Conservation (phyloP, 768 basidiomycete genomes). For the Psilocybe cubensis region DNA sequence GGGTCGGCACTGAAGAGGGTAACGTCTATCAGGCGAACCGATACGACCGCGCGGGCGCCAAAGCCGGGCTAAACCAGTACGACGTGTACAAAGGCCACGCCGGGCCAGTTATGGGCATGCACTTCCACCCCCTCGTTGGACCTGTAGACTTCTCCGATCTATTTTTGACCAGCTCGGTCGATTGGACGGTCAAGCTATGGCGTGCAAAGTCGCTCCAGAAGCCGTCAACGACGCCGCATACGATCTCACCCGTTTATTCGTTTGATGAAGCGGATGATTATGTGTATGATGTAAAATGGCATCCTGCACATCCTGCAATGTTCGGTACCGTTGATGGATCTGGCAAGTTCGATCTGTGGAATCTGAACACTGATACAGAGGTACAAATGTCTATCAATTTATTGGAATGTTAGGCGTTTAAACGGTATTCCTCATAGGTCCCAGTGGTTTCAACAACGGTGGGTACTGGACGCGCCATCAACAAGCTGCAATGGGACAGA, state of each 20-base stretch:
- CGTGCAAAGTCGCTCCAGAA: conserved; percentile 78
- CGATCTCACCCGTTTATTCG: conserved; percentile 78
- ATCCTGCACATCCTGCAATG: conserved; percentile 91
- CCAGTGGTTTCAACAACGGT: conserved; percentile 88
- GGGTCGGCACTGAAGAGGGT: conserved; percentile 98
- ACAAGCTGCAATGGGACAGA: conserved; percentile 94
- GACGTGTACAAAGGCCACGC: conserved; percentile 94
- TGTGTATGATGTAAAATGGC: conserved; percentile 99
- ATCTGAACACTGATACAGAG: conserved; percentile 94
- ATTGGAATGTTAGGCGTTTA: conserved; percentile 49
- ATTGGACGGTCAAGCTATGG: conserved; percentile 99
- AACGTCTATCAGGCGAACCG: conserved; percentile 96
- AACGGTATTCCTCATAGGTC: conserved; percentile 55
- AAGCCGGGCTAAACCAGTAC: conserved; percentile 92
- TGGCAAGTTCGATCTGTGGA: conserved; percentile 97
- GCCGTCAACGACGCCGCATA: conserved; percentile 62
- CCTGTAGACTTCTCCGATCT: conserved; percentile 95
- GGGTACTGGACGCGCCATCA: conserved; percentile 82
- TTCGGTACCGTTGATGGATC: conserved; percentile 95
- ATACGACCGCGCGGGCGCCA: conserved; percentile 95
- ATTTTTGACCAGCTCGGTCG: conserved; percentile 90
- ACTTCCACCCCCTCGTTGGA: conserved; percentile 93
- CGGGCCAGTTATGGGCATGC: conserved; percentile 91
- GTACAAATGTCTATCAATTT: conserved; percentile 77
- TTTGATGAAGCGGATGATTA: conserved; percentile 99